phyloP scores from a whole-genome alignment of 2,329 filamentous ascomycete species.

The Conoideocrella luteorostrata region DNA sequence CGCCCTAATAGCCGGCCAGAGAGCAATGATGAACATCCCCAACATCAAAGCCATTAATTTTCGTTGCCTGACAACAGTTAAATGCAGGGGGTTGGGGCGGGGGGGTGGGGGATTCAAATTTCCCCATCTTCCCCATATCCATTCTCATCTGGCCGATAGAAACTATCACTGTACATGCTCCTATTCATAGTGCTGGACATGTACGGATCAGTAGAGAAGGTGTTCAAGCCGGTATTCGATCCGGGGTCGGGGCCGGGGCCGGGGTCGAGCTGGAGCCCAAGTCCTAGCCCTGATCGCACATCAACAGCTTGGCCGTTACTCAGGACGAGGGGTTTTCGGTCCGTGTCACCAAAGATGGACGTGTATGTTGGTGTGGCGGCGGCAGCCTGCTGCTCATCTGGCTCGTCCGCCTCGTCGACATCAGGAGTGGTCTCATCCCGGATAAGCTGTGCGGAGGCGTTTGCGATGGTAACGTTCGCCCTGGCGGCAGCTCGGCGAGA shows the following conservation, averaged over 20 bases:
- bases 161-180: not conserved
- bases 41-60: not conserved
- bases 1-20: not conserved
- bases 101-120: slow-evolving; percentile 22
- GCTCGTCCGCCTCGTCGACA: slow-evolving; percentile 21
- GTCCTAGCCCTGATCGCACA: no score
- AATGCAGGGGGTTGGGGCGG: no score
- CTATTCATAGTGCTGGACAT: slow-evolving; percentile 3
- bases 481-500: slow-evolving; percentile 25
- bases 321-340: not conserved
- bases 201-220: slow-evolving; percentile 3
- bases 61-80: no score
- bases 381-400: slow-evolving; percentile 7
- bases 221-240: not conserved
- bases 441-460: slow-evolving; percentile 18
- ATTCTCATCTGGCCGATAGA: slow-evolving; percentile 11
- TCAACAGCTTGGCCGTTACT: no score
- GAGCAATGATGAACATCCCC: slow-evolving; percentile 1
- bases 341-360: slow-evolving; percentile 7
- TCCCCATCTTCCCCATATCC: slow-evolving; percentile 30
- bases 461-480: slow-evolving; percentile 28
- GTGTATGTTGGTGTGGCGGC: not conserved
- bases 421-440: slow-evolving; percentile 6
- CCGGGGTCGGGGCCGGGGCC: no score
- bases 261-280: no score